phyloP scores from a whole-genome alignment of 2,329 filamentous ascomycete species.

The Colletotrichum tropicale region DNA sequence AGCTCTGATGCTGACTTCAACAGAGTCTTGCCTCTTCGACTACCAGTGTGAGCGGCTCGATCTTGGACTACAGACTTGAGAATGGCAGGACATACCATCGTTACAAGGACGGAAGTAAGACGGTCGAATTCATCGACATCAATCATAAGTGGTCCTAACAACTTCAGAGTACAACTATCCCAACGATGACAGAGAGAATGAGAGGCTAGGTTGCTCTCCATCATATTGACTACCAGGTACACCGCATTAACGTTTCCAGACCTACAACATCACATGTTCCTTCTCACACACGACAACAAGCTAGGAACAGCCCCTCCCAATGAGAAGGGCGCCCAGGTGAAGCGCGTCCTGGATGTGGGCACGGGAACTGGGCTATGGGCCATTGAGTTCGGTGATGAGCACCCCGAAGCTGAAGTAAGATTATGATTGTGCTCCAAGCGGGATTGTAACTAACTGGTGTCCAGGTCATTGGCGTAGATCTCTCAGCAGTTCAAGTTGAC shows the following conservation, averaged over 20 bases:
- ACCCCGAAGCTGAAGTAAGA: constrained; percentile 16
- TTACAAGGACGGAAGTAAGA: background rate
- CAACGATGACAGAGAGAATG: background rate
- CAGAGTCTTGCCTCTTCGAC: background rate
- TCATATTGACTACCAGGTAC: too few species aligned
- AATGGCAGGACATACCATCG: background rate
- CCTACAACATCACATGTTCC: background rate
- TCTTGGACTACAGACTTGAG: background rate
- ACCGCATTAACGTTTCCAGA: background rate
- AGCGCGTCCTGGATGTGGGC: constrained; percentile 30
- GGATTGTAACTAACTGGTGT: too few species aligned
- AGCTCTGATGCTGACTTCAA: too few species aligned
- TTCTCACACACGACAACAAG: background rate
- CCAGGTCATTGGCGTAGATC: constrained; percentile 28
- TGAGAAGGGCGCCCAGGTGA: constrained; percentile 1
- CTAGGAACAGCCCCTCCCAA: background rate
- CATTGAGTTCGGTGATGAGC: constrained; percentile 31
- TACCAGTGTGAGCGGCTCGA: background rate
- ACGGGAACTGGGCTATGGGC: constrained; percentile 35
- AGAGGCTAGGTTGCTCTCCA: background rate
- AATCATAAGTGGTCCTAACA: too few species aligned
- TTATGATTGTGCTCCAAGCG: too few species aligned
- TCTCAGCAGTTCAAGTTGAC: constrained; percentile 34
- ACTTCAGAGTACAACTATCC: background rate
- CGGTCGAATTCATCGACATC: too few species aligned